Conservation (phyloP, 148 eudicot genomes). For the Simmondsia chinensis region DNA sequence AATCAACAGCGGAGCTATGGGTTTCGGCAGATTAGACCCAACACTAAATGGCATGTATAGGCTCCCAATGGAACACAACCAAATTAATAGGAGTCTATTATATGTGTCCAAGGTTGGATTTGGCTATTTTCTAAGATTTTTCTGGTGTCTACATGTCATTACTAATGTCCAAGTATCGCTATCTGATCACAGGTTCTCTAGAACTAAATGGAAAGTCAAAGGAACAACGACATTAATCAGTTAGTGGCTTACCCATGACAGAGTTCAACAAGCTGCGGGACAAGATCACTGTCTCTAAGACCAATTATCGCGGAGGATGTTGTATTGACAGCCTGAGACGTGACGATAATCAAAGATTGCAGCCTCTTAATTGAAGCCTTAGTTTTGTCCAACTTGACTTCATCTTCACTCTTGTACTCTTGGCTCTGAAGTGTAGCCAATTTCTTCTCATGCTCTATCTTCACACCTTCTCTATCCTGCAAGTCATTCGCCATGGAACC, state of each 20-base stretch:
- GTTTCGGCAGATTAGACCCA: no score
- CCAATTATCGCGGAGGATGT: conserved; percentile 76
- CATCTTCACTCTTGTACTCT: conserved; percentile 73
- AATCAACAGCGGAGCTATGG: no score
- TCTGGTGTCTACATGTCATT: no score
- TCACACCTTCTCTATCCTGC: conserved; percentile 93
- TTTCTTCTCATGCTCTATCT: conserved; percentile 85
- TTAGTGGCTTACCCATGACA: conserved; percentile 75
- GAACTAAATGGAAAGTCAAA: no score
- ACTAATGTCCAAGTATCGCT: no score
- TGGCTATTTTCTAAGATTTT: no score
- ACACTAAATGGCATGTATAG: no score
- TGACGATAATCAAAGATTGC: conserved; percentile 81
- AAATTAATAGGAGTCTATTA: no score
- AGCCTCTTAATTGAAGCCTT: conserved; percentile 67
- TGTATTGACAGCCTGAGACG: conserved; percentile 88
- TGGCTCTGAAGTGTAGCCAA: conserved; percentile 71
- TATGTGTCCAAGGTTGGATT: no score
- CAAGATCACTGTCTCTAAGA: conserved; percentile 76
- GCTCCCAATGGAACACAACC: no score
- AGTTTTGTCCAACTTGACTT: conserved; percentile 84
- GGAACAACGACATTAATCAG: no score
- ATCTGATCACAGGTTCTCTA: no score
- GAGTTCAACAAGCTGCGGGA: conserved; percentile 84
- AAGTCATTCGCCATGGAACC: conserved; percentile 10